Base-by-base conservation (phyloP, 495 filamentous ascomycete genomes). In the Schizothecium vesticola region DNA sequence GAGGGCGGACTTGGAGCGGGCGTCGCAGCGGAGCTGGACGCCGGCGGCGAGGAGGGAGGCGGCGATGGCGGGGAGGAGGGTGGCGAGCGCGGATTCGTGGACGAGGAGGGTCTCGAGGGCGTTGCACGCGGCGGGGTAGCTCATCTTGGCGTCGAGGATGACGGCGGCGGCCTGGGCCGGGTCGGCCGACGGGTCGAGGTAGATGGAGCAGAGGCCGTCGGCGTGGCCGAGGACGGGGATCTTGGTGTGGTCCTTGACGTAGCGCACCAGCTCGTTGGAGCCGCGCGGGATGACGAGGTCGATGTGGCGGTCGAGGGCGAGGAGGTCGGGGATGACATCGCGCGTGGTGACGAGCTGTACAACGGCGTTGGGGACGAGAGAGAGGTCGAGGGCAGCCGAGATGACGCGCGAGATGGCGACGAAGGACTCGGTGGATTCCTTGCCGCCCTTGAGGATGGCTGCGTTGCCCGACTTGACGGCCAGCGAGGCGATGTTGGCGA, bases 381-480 rank as follows among this genome's bases (percentile, higher is more conserved):
- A 94, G 23, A 77, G 79, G 25, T 85, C 84, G 13, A 99, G 86
- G 24, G 94, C 93, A 31, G 86, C 74, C 3, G 93, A 95, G 68
- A 99, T 94, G 67, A 90, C 89, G 31, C 84, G 85, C 11, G 95
- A 91, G 71, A 99, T 98, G 59, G 93, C 90, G 63, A 91, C 81
- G 71, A 99, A 98, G 10, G 93, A 96, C 74, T 95, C 90, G 23
- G 89, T 93, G 3, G 95, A 97, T 79, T 99, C 95, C 77, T 97
- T 97, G 63, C 95, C 95, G 71, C 92, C 94, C 86, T 99, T 99
- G 59, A 99, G 81, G 68, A 99, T 98, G 66, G 94, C 95, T 26
- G 95, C 90, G 81, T 99, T 99, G 65, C 93, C 95, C 19, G 95
- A 97, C 77, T 99, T 99, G 70, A 99, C 90, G 12, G 96, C 93